A percentile compares a stretch with the other conserved stretches of the same genome.
Evolutionary conservation across 202 grass and related monocot genomes (phyloP).

Genomic region (Elaeis oleifera): DNA sequence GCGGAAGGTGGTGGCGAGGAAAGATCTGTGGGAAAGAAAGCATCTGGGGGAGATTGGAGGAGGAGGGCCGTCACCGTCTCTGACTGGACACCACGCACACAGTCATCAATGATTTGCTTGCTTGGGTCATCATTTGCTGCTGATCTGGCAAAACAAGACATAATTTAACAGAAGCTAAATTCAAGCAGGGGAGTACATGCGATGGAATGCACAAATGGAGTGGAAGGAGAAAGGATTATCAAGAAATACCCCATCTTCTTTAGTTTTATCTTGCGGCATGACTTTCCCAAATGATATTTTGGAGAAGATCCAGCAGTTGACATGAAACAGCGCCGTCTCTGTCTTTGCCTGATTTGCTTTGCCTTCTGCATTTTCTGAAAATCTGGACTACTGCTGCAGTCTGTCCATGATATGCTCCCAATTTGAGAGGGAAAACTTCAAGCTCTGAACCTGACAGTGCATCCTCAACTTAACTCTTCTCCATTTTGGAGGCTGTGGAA

Average conservation of each 20-base stretch:
- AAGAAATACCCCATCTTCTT: constrained; percentile 41
- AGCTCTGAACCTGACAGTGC: constrained; percentile 36
- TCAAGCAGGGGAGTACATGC: background rate
- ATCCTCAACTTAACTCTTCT: constrained; percentile 30
- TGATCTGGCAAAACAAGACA: constrained; percentile 27
- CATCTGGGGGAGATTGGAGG: too few relatives aligned
- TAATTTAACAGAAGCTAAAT: background rate
- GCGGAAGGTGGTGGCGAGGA: too few relatives aligned
- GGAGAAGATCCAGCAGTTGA: constrained; percentile 45
- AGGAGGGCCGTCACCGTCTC: too few relatives aligned
- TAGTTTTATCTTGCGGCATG: constrained; percentile 77
- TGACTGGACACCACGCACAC: too few relatives aligned
- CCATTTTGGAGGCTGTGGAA: background rate
- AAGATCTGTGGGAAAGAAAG: too few relatives aligned
- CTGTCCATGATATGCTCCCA: constrained; percentile 78
- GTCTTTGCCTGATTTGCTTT: constrained; percentile 53
- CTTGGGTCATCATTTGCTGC: background rate
- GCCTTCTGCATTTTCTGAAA: constrained; percentile 40
- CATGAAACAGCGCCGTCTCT: constrained; percentile 36
- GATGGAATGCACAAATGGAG: background rate
- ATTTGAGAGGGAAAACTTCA: constrained; percentile 24
- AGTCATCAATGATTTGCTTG: too few relatives aligned
- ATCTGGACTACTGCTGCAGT: constrained; percentile 57
- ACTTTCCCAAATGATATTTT: constrained; percentile 76
- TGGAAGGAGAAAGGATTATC: background rate